Evolutionary conservation across 1,139 yeast genomes (phyloP), one percentile per base, ranked within the genome.

Genomic region (Nadsonia starkeyi-henricii): DNA sequence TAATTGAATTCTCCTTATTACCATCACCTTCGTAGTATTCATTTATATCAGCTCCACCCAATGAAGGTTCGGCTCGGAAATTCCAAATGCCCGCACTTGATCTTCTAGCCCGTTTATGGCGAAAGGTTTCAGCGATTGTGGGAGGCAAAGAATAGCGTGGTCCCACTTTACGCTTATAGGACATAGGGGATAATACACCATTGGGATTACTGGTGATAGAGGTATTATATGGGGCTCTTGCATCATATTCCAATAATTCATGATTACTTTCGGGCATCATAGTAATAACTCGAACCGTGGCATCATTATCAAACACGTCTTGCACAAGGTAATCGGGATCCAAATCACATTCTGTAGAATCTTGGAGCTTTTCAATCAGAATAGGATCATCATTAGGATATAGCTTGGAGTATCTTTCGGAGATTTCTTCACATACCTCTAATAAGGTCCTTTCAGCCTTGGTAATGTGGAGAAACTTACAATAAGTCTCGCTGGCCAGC

Each of bases 241-340:
- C 5, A 23, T 23, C 28, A 23, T 23, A 5, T 23, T 23, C 28
- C 28, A 23, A 5, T 23, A 23, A 23, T 5, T 23, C 28, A 23
- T 23, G 28, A 23, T 9, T 23, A 23, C 8, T 9, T 23, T 23
- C n/a, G n/a, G n/a, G n/a, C n/a, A n/a, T 23, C 28, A 5, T 23
- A 33, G 39, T 33, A 33, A 51, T 37, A 12, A 56, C 58, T 43
- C 57, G 43, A 21, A 83, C 69, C 2, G 74, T 63, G 53, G 77
- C 80, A 43, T 76, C 78, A 26, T 71, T 67, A 33, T 66, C 71
- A 57, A 84, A 81, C 7, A 82, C 79, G 55, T 81, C 85, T 8
- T 72, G 72, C 0, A 79, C 80, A 3, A 63, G 53, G 55, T 78
- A 84, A 51, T 83, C 94, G 0, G 88, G 86, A 61, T 84, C 94